phyloP scores from a whole-genome alignment of 768 basidiomycete genomes.

The Suillus cothurnatus region DNA sequence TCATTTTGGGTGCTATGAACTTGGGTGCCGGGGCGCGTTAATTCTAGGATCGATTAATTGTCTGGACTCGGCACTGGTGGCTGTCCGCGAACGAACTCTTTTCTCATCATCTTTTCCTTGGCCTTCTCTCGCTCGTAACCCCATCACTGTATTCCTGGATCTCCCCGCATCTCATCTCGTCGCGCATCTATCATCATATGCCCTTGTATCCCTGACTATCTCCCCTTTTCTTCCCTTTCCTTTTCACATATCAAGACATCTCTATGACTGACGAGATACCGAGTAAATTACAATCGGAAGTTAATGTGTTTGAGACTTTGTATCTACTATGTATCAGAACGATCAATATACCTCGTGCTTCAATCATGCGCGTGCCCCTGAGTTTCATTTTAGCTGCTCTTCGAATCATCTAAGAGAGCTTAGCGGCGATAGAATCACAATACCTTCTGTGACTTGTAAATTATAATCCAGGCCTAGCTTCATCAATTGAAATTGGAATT shows the following conservation, averaged over 20 bases:
- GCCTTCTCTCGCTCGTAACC: neutral
- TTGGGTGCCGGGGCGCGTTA: constrained; percentile 45
- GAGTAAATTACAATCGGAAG: constrained; percentile 25
- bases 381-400: neutral
- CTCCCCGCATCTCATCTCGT: constrained; percentile 26
- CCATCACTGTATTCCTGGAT: constrained; percentile 16
- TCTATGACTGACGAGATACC: constrained; percentile 31
- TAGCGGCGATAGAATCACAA: neutral
- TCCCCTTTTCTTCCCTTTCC: constrained; percentile 7
- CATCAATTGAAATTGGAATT: too few relatives aligned
- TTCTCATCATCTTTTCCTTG: neutral
- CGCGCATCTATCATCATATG: constrained; percentile 23
- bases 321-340: constrained; percentile 26
- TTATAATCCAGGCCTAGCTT: too few relatives aligned
- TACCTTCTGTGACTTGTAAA: too few relatives aligned
- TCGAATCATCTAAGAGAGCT: too few relatives aligned
- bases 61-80: constrained; percentile 11
- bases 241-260: constrained; percentile 6
- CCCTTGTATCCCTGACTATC: constrained; percentile 31
- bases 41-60: constrained; percentile 4
- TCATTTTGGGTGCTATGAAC: constrained; percentile 62
- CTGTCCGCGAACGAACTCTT: neutral
- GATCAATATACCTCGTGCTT: neutral
- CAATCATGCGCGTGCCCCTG: neutral
- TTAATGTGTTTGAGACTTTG: constrained; percentile 31